Percentiles rank a stretch among this genome's conserved stretches.
Evolutionary conservation across 2,329 filamentous ascomycete species (phyloP).

Genomic region (Apiospora aurea): DNA sequence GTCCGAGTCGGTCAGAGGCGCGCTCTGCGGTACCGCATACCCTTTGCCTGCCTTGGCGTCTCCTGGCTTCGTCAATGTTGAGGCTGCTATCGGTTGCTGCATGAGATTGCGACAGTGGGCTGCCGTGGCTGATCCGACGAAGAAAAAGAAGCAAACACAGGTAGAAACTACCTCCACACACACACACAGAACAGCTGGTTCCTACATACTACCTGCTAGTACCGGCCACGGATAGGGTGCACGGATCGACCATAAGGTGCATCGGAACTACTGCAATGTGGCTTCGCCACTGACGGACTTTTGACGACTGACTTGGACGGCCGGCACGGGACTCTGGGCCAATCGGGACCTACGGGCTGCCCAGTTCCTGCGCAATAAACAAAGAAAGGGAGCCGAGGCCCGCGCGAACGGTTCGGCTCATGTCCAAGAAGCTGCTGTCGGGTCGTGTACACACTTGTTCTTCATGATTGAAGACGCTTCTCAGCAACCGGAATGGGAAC

Average conservation of each 20-base stretch:
- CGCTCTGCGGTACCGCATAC: neutral
- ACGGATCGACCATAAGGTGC: conserved; percentile 8
- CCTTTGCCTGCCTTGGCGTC: neutral
- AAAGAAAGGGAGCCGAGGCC: neutral
- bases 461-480: neutral
- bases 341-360: neutral
- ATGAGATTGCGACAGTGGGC: neutral
- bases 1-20: neutral
- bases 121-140: neutral
- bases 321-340: neutral
- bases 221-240: neutral
- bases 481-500: neutral
- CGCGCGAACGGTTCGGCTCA: conserved; percentile 10
- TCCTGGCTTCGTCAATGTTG: neutral
- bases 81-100: conserved; percentile 14
- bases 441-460: neutral
- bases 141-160: neutral
- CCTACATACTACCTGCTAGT: neutral
- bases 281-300: conserved; percentile 10
- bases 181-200: neutral
- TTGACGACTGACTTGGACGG: neutral
- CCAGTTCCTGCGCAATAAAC: neutral
- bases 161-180: neutral
- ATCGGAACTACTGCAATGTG: conserved; percentile 17
- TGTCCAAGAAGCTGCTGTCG: neutral